phyloP scores from a whole-genome alignment of 371 early-diverging fungal genomes.

The Saksenaea oblongispora region DNA sequence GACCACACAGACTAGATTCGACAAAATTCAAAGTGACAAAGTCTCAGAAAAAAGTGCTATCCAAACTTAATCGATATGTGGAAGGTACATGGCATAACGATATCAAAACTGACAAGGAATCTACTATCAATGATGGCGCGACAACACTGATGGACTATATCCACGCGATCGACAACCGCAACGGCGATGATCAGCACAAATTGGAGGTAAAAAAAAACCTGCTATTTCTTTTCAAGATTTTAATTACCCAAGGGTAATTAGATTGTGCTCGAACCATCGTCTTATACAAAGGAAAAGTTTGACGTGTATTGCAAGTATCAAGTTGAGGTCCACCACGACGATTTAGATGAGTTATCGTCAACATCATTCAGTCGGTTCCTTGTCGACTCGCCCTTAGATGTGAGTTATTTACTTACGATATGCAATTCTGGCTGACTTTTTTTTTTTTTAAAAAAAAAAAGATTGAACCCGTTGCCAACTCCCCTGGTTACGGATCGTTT shows the following conservation, averaged over 20 bases:
- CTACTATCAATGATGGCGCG: neutral
- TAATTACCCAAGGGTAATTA: constrained; percentile 8
- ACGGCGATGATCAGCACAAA: constrained; percentile 6
- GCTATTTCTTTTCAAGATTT: neutral
- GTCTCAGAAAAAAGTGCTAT: constrained; percentile 70
- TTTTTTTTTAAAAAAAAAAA: no score
- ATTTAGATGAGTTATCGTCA: constrained; percentile 50
- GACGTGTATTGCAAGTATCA: constrained; percentile 84
- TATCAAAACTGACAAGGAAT: neutral
- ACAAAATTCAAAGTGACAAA: constrained; percentile 54
- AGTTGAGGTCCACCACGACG: constrained; percentile 74
- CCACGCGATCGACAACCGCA: neutral
- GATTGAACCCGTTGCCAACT: constrained; percentile 13
- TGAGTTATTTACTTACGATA: constrained; percentile 15
- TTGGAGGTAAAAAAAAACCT: constrained; percentile 6
- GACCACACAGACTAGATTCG: constrained; percentile 48
- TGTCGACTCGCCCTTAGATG: constrained; percentile 73
- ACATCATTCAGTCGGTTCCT: constrained; percentile 71
- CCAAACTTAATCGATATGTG: constrained; percentile 59
- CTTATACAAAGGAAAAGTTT: constrained; percentile 74
- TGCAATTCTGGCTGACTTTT: neutral
- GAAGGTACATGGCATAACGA: constrained; percentile 38
- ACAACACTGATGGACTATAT: neutral
- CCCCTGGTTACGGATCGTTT: constrained; percentile 72
- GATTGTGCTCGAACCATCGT: constrained; percentile 64